These are phyloP conservation scores for Gastrolobium bilobum DNA, from an alignment of 306 rosid genomes.

Conservation along the genomic window DNA sequence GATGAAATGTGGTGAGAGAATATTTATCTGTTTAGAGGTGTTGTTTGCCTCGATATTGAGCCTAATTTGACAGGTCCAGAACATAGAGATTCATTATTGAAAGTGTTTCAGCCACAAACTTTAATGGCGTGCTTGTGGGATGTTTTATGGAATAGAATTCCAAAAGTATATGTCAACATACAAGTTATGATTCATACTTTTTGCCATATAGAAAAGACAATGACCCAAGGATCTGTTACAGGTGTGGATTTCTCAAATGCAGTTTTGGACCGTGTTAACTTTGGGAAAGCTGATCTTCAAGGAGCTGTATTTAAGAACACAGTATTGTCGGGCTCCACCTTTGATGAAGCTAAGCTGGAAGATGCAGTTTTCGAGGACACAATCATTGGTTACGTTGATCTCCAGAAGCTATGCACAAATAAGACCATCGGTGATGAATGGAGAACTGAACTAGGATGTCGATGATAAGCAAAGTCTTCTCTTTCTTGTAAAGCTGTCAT, in stretches of 20 bases:
- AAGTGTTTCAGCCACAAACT: background rate
- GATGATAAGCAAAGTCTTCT: slow-evolving; percentile 61
- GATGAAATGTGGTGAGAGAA: no score
- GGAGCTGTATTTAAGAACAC: slow-evolving; percentile 88
- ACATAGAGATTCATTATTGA: background rate
- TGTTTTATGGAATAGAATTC: background rate
- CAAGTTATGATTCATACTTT: slow-evolving; percentile 26
- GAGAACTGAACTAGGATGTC: slow-evolving; percentile 84
- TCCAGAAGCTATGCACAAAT: slow-evolving; percentile 88
- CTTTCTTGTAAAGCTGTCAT: slow-evolving; percentile 17
- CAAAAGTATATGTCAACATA: background rate
- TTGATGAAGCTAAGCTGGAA: slow-evolving; percentile 76
- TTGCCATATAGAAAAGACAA: slow-evolving; percentile 7
- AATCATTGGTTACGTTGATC: slow-evolving; percentile 92
- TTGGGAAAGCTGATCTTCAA: slow-evolving; percentile 86
- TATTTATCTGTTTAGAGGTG: no score
- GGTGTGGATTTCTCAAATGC: slow-evolving; percentile 94
- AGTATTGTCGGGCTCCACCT: slow-evolving; percentile 90
- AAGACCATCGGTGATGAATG: slow-evolving; percentile 66
- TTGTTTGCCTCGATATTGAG: no score
- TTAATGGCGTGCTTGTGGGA: background rate
- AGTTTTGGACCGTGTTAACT: slow-evolving; percentile 89
- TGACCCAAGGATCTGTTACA: slow-evolving; percentile 48
- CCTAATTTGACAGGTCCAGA: no score
- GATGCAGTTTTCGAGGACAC: slow-evolving; percentile 90